Evolutionary conservation across 2,329 filamentous ascomycete species (phyloP).

Genomic region (Ophiocordyceps polyrhachis-furcata): DNA sequence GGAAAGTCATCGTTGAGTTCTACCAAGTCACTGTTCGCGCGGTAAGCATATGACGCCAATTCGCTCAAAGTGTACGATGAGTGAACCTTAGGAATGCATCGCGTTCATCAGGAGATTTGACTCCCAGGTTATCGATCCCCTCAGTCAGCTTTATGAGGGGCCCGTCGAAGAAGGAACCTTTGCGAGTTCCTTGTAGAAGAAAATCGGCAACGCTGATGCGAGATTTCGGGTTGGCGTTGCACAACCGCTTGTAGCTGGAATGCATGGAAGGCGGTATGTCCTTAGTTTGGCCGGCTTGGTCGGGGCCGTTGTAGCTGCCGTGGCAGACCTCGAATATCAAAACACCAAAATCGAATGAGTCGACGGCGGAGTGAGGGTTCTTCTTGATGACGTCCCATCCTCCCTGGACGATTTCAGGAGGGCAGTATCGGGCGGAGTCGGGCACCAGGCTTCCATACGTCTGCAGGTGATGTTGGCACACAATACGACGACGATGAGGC

Average conservation of each 20-base stretch:
- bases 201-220: slow-evolving; percentile 72
- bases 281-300: slow-evolving; percentile 73
- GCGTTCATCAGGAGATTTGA: slow-evolving; percentile 70
- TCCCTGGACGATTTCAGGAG: slow-evolving; percentile 66
- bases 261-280: slow-evolving; percentile 78
- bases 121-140: slow-evolving; percentile 76
- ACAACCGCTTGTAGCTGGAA: slow-evolving; percentile 72
- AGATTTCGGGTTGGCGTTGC: slow-evolving; percentile 77
- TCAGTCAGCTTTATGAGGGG: slow-evolving; percentile 83
- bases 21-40: slow-evolving; percentile 47
- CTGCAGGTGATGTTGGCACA: slow-evolving; percentile 18
- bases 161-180: slow-evolving; percentile 80
- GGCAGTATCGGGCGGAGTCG: slow-evolving; percentile 65
- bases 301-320: slow-evolving; percentile 54
- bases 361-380: slow-evolving; percentile 61
- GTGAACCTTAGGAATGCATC: slow-evolving; percentile 61
- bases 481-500: too few relatives aligned
- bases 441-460: slow-evolving; percentile 77
- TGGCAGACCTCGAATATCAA: slow-evolving; percentile 87
- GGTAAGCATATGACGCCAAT: slow-evolving; percentile 11
- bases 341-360: slow-evolving; percentile 72
- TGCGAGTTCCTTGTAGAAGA: slow-evolving; percentile 69
- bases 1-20: slow-evolving; percentile 84
- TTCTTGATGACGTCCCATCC: slow-evolving; percentile 90
- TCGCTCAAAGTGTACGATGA: slow-evolving; percentile 7